Evolutionary conservation across 345 rosid species (phyloP).

Genomic region (Gossypium mustelinum): DNA sequence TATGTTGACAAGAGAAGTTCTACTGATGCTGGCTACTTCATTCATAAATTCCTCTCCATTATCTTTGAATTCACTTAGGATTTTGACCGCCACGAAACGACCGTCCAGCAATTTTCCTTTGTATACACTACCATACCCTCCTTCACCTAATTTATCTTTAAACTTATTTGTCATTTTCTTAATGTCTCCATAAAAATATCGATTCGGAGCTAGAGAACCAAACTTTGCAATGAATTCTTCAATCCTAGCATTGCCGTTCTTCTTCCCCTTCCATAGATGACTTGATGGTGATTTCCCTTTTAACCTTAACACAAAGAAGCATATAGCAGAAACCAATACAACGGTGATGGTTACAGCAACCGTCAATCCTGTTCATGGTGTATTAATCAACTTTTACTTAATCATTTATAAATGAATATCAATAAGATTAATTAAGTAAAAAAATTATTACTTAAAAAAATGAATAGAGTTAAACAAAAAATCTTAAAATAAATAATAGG

Average conservation of each 20-base stretch:
- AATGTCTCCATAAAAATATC: slow-evolving; percentile 14
- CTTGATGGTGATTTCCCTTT: not conserved
- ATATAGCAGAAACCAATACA: not conserved
- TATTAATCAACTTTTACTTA: too few relatives aligned
- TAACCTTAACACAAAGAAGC: not conserved
- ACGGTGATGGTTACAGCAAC: not conserved
- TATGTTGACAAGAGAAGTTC: too few relatives aligned
- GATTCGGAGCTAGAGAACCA: slow-evolving; percentile 10
- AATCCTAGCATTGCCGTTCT: not conserved
- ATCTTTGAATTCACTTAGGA: not conserved
- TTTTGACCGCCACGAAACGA: slow-evolving; percentile 27
- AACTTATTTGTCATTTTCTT: slow-evolving; percentile 29
- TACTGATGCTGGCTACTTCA: too few relatives aligned
- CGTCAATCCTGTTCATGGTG: not conserved
- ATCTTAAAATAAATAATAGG: too few relatives aligned
- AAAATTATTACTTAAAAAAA: not conserved
- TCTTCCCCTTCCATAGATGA: not conserved
- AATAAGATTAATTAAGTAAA: too few relatives aligned
- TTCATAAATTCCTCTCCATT: not conserved
- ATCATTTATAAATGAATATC: not conserved
- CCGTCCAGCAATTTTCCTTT: slow-evolving; percentile 17
- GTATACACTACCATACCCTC: slow-evolving; percentile 33
- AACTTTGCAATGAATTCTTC: slow-evolving; percentile 15
- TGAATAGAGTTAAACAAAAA: not conserved
- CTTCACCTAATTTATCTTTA: slow-evolving; percentile 22